phyloP scores from a whole-genome alignment of 2,329 filamentous ascomycete genomes.

The Dothidotthia symphoricarpi region DNA sequence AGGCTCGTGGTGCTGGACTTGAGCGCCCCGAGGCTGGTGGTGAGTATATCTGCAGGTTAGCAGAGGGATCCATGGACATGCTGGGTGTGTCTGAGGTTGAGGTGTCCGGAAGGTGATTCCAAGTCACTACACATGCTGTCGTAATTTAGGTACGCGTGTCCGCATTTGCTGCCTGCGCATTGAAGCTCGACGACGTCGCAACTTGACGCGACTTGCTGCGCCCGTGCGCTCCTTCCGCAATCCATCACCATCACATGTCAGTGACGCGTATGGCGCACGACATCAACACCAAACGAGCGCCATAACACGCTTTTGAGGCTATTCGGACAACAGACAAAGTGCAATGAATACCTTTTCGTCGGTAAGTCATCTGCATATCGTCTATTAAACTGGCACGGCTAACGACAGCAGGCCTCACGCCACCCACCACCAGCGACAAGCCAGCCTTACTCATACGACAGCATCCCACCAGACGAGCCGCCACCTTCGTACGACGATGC shows the following conservation, averaged over 20 bases:
- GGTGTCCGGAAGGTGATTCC: conserved; percentile 15
- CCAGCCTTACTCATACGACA: conserved; percentile 10
- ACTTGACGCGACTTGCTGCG: conserved; percentile 14
- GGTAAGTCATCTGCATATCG: not conserved
- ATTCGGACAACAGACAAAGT: too few species aligned
- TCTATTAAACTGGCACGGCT: conserved; percentile 2
- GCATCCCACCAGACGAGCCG: conserved; percentile 22
- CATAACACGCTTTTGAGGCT: too few species aligned
- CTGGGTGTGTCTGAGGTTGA: conserved; percentile 23
- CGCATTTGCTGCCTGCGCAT: conserved; percentile 20
- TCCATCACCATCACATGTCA: conserved; percentile 18
- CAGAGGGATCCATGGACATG: conserved; percentile 42
- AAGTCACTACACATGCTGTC: conserved; percentile 33
- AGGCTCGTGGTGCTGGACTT: conserved; percentile 71
- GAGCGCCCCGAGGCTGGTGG: conserved; percentile 81
- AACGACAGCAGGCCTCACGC: conserved; percentile 9
- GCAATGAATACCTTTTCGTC: conserved; percentile 3
- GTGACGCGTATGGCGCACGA: conserved; percentile 15
- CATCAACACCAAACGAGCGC: conserved; percentile 4
- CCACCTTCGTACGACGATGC: conserved; percentile 39
- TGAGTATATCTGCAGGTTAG: conserved; percentile 51
- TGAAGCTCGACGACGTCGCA: conserved; percentile 14
- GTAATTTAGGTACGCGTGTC: conserved; percentile 3
- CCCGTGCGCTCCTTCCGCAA: conserved; percentile 1
- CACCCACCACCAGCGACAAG: conserved; percentile 14